Conservation (phyloP, 306 rosid genomes). For the Ammopiptanthus mongolicus region DNA sequence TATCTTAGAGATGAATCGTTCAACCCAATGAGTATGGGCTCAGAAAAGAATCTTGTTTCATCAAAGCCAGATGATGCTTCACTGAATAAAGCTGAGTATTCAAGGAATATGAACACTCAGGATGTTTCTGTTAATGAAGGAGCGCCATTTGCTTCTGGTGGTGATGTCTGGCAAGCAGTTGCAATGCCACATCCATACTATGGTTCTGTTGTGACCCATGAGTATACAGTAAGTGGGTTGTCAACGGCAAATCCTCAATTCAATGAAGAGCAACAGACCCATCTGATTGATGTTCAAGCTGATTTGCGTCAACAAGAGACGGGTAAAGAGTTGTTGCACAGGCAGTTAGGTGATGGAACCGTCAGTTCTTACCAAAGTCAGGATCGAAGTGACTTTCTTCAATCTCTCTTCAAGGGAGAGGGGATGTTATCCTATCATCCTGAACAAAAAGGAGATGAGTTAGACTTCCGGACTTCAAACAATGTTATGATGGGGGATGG, state of each 20-base stretch:
- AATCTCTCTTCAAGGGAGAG: constrained; percentile 64
- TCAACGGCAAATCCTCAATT: constrained; percentile 46
- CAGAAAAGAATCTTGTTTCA: background rate
- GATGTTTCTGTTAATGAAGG: constrained; percentile 40
- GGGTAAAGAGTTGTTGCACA: constrained; percentile 42
- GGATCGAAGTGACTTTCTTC: constrained; percentile 63
- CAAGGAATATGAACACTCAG: constrained; percentile 33
- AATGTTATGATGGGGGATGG: constrained; percentile 44
- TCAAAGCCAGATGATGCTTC: background rate
- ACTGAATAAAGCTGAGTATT: constrained; percentile 29
- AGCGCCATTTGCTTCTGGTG: constrained; percentile 39
- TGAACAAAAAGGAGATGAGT: constrained; percentile 52
- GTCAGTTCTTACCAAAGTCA: constrained; percentile 63
- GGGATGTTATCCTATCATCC: constrained; percentile 54
- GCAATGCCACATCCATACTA: constrained; percentile 61
- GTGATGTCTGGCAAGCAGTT: constrained; percentile 59
- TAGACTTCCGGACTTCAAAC: constrained; percentile 53
- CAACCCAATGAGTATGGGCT: constrained; percentile 4
- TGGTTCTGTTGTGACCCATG: constrained; percentile 56
- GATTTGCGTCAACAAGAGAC: constrained; percentile 45
- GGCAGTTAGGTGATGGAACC: constrained; percentile 44
- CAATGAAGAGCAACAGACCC: constrained; percentile 35
- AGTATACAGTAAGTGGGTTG: constrained; percentile 41
- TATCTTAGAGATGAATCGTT: background rate
- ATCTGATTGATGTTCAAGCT: constrained; percentile 53